A percentile compares a stretch with the other conserved stretches of the same genome.
Evolutionary conservation across 306 rosid species (phyloP).

Genomic region (Medicago lupulina): DNA sequence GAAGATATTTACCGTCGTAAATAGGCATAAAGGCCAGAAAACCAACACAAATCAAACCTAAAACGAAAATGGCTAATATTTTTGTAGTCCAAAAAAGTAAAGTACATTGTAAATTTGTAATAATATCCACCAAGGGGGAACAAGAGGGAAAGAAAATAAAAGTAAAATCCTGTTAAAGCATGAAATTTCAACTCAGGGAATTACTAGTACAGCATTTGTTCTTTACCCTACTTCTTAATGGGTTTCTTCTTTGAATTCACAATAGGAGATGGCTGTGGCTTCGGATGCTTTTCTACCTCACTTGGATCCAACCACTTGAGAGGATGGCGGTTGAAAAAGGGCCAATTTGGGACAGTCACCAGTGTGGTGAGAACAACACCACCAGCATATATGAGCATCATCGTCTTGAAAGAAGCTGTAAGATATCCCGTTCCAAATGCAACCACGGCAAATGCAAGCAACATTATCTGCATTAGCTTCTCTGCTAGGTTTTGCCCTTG

Average conservation of each 20-base stretch:
- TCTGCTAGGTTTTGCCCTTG: constrained; percentile 92
- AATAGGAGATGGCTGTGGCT: constrained; percentile 59
- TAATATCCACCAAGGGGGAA: constrained; percentile 22
- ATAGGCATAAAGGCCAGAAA: constrained; percentile 23
- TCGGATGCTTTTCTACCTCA: constrained; percentile 74
- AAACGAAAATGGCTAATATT: background rate
- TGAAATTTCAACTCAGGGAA: constrained; percentile 13
- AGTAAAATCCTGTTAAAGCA: constrained; percentile 24
- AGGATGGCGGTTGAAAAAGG: constrained; percentile 71
- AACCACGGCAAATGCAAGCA: constrained; percentile 65
- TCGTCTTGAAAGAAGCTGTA: constrained; percentile 70
- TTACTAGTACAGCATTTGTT: constrained; percentile 18
- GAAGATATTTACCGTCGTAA: background rate
- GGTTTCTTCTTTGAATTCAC: constrained; percentile 65
- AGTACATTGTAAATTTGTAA: constrained; percentile 27
- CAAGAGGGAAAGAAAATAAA: background rate
- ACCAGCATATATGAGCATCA: constrained; percentile 71
- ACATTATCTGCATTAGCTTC: constrained; percentile 89
- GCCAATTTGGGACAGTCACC: constrained; percentile 89
- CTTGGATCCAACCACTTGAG: constrained; percentile 83
- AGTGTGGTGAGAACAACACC: constrained; percentile 85
- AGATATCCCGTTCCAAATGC: constrained; percentile 72
- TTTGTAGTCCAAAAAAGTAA: constrained; percentile 10
- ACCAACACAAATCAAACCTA: constrained; percentile 22
- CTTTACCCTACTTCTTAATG: constrained; percentile 54